Conservation (phyloP, 106 monocot genomes). For the Phalaenopsis aphrodite region DNA sequence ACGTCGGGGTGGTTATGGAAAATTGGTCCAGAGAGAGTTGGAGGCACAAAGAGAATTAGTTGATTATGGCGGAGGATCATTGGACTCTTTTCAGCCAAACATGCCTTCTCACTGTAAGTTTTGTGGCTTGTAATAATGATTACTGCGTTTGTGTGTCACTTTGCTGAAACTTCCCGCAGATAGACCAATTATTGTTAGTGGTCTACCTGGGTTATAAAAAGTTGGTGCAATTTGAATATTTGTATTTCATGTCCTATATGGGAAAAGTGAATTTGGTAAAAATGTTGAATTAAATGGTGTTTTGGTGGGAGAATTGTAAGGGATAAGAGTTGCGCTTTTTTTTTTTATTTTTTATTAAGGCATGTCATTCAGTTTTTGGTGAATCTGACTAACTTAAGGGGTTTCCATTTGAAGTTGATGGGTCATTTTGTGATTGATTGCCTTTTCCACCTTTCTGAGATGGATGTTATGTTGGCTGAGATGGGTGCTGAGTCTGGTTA, state of each 20-base stretch:
- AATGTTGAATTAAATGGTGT: not conserved
- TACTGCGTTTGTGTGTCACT: not conserved
- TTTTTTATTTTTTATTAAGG: not conserved
- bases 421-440: not conserved
- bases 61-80: slow-evolving; percentile 78
- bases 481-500: not conserved
- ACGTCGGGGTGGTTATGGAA: slow-evolving; percentile 97
- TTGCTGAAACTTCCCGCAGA: not conserved
- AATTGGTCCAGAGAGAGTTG: slow-evolving; percentile 89
- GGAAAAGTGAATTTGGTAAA: not conserved
- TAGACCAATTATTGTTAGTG: not conserved
- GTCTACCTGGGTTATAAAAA: not conserved
- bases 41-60: slow-evolving; percentile 86
- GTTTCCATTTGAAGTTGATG: not conserved
- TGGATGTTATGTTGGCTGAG: too few species aligned
- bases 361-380: not conserved
- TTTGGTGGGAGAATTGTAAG: not conserved
- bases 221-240: not conserved
- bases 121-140: not conserved
- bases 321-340: too few species aligned
- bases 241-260: not conserved
- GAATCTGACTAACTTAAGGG: not conserved
- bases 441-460: not conserved
- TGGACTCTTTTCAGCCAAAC: slow-evolving; percentile 46
- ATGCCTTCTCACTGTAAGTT: slow-evolving; percentile 51